A percentile compares a stretch with the other conserved stretches of the same genome.
phyloP scores from a whole-genome alignment of 192 early-diverging fungal species.

The Podila horticola region DNA sequence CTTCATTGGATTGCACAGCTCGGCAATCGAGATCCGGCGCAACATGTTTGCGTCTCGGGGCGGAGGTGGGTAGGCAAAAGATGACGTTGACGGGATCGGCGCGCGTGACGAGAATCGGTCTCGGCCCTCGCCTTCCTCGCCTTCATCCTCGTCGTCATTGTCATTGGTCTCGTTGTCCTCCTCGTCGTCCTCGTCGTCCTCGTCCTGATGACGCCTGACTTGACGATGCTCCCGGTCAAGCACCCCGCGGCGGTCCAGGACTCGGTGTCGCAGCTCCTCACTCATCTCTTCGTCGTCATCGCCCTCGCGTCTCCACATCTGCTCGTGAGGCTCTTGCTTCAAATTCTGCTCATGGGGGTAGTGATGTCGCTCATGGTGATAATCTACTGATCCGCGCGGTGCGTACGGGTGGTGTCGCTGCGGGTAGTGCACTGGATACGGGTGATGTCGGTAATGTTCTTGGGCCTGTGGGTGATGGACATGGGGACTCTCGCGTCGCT shows the following conservation, averaged over 20 bases:
- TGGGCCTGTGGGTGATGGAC: neutral
- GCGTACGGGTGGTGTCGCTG: neutral
- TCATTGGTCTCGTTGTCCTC: neutral
- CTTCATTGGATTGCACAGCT: slow-evolving; percentile 48
- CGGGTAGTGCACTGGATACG: neutral
- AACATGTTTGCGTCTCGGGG: slow-evolving; percentile 24
- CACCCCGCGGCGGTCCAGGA: neutral
- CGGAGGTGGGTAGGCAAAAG: neutral
- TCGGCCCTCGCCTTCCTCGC: neutral
- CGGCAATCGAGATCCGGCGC: slow-evolving; percentile 51
- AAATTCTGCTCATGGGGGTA: neutral
- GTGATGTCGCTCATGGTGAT: neutral
- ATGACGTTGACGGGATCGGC: neutral
- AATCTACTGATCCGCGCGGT: slow-evolving; percentile 5
- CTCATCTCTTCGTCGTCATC: neutral
- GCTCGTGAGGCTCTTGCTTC: neutral
- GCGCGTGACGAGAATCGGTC: neutral
- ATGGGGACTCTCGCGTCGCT: neutral
- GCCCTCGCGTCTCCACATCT: neutral
- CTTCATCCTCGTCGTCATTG: neutral
- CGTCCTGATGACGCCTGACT: slow-evolving; percentile 2
- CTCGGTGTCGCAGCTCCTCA: neutral
- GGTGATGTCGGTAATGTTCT: neutral
- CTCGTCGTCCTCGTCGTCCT: neutral
- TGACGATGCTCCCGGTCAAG: slow-evolving; percentile 8